Evolutionary conservation across 2,329 filamentous ascomycete genomes (phyloP), one percentile per base, ranked within the genome.

Genomic region (Penicillium sp.): DNA sequence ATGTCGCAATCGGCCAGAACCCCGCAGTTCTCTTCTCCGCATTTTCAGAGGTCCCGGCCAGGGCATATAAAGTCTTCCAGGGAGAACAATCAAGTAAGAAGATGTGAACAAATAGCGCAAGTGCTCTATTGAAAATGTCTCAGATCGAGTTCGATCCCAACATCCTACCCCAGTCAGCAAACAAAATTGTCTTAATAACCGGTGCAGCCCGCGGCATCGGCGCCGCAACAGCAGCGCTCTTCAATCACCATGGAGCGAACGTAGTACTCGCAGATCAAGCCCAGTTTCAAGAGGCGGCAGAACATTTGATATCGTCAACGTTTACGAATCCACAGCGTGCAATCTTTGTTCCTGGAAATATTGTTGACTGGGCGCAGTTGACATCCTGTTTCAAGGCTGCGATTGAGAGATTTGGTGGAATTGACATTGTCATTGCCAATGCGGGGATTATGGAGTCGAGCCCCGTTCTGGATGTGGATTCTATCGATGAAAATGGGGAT

Each of bases 371-470:
- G 78, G 57, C 58, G 0, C 65, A 78, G n/a, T 73, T 81, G 71
- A 68, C 68, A 24, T 26, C 59, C 2, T 62, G 78, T 3, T 81
- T 80, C 61, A 68, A 74, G 40, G 45, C 59, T 2, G 71, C 75
- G 2, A 70, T 73, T 17, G 60, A 70, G 19, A 61, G 37, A 5
- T 81, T 80, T 53, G 74, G 77, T 3, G 59, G 71, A 4, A 63
- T 81, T 1, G 77, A 81, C 61, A 71, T 80, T 17, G 77, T 81
- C 1, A 67, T 81, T 19, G 78, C 78, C 35, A 82, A 82, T 64
- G 79, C 80, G 8, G 80, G 78, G 4, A 72, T 79, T 53, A 81
- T 81, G 59, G 69, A 72, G 37, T 63, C 63, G 3, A 53, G 44
- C 4, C 30, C 63, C 2, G 65, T 73, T 1, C 51, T 77, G 1